These are phyloP conservation scores for Elaeis guineensis DNA, from an alignment of 176 grass and related monocot genomes.

Conservation along the genomic window DNA sequence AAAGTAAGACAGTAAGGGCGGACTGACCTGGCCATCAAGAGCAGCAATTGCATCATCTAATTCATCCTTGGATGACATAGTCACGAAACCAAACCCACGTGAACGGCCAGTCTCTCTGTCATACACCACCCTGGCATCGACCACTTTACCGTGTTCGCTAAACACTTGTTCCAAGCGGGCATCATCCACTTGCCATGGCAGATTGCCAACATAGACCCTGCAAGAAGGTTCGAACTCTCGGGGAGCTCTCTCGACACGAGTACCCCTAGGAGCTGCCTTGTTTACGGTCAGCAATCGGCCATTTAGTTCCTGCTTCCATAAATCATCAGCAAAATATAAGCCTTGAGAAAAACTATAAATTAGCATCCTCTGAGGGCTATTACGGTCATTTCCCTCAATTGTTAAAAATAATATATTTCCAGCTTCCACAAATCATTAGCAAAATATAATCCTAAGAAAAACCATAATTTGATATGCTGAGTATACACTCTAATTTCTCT, in stretches of 20 bases:
- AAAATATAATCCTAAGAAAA: no score
- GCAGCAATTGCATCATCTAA: slow-evolving; percentile 18
- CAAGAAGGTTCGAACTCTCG: slow-evolving; percentile 1
- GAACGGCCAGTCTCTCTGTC: slow-evolving; percentile 16
- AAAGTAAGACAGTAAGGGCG: no score
- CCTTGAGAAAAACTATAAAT: no score
- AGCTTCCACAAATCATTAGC: no score
- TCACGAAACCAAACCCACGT: slow-evolving; percentile 15
- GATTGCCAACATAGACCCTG: slow-evolving; percentile 10
- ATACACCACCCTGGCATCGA: slow-evolving; percentile 9
- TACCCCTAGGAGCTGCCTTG: slow-evolving; percentile 6
- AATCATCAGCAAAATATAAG: no score
- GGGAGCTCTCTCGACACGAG: slow-evolving; percentile 1
- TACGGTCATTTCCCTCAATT: no score
- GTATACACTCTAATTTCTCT: no score
- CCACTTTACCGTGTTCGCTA: slow-evolving; percentile 11
- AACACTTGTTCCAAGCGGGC: slow-evolving; percentile 11
- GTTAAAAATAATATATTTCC: no score
- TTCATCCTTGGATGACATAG: slow-evolving; percentile 3
- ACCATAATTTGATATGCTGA: no score
- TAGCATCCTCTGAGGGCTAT: no score
- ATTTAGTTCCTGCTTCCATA: neutral
- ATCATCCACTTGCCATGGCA: slow-evolving; percentile 18
- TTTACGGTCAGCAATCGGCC: slow-evolving; percentile 8
- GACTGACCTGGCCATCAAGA: slow-evolving; percentile 10